These are phyloP conservation scores for Penicillium fimorum DNA, from an alignment of 495 filamentous ascomycete species.

Conservation along the genomic window DNA sequence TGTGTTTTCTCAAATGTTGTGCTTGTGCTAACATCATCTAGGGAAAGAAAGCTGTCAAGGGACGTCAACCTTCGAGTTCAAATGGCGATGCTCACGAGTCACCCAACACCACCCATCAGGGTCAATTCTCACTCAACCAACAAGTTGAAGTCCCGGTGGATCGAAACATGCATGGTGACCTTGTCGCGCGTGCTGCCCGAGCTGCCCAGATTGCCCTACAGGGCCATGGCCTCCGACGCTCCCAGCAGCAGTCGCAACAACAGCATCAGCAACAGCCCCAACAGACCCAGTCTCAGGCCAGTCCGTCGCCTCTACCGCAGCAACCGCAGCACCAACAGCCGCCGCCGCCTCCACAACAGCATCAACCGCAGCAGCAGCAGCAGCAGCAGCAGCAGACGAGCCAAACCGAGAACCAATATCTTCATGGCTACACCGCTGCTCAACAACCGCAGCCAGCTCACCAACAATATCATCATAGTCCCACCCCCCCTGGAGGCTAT, in stretches of 20 bases:
- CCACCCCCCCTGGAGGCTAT: constrained; percentile 40
- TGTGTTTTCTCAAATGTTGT: not conserved
- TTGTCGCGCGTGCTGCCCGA: constrained; percentile 52
- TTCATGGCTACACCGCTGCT: constrained; percentile 30
- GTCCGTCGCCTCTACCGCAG: constrained; percentile 25
- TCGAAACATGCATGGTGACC: constrained; percentile 50
- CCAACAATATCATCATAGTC: constrained; percentile 41
- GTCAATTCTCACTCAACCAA: constrained; percentile 46
- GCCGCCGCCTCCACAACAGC: constrained; percentile 33
- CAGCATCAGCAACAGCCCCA: constrained; percentile 29
- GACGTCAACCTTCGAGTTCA: constrained; percentile 43
- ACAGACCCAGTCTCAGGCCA: constrained; percentile 23
- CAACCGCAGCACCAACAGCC: constrained; percentile 31
- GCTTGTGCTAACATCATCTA: constrained; percentile 27
- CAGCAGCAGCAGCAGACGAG: constrained; percentile 24
- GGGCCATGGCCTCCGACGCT: constrained; percentile 44
- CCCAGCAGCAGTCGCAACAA: constrained; percentile 43
- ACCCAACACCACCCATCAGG: constrained; percentile 41
- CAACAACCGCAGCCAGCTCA: constrained; percentile 29
- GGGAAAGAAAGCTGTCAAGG: constrained; percentile 44
- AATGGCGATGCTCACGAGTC: constrained; percentile 42
- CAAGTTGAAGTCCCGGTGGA: constrained; percentile 45
- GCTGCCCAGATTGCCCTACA: constrained; percentile 56
- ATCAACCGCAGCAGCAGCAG: constrained; percentile 23
- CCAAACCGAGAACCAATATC: constrained; percentile 35